Conservation (phyloP, 352 stramenopile genomes). For the Albugo laibachii region DNA sequence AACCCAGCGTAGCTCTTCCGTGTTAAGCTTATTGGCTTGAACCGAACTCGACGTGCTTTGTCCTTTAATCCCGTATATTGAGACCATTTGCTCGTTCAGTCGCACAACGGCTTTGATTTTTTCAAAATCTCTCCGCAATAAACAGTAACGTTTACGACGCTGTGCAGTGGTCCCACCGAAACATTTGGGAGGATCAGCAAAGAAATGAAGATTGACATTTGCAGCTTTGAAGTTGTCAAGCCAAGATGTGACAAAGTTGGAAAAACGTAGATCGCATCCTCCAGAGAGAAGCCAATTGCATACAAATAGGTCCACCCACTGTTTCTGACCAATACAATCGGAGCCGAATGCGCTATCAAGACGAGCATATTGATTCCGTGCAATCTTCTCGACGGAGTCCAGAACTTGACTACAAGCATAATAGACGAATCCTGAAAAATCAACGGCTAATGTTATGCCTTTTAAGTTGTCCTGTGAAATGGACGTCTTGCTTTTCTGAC, state of each 20-base stretch:
- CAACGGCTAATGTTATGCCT: constrained; percentile 57
- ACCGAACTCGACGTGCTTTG: neutral
- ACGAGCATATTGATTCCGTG: neutral
- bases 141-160: constrained; percentile 37
- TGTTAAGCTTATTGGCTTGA: constrained; percentile 4
- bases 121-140: constrained; percentile 28
- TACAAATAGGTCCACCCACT: constrained; percentile 3
- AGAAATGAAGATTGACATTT: constrained; percentile 37
- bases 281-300: neutral
- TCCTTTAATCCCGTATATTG: constrained; percentile 10
- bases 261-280: constrained; percentile 9
- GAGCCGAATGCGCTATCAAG: neutral
- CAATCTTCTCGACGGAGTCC: constrained; percentile 11
- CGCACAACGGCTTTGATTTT: constrained; percentile 15
- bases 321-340: constrained; percentile 21
- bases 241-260: constrained; percentile 24
- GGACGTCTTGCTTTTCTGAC: constrained; percentile 25
- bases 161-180: constrained; percentile 22
- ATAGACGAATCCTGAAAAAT: constrained; percentile 67
- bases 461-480: neutral
- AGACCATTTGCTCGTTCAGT: constrained; percentile 16
- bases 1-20: constrained; percentile 18
- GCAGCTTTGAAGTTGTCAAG: constrained; percentile 13
- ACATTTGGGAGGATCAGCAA: constrained; percentile 52
- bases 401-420: constrained; percentile 44